phyloP scores from a whole-genome alignment of 805 yeast genomes.

The Kuraishia molischiana region DNA sequence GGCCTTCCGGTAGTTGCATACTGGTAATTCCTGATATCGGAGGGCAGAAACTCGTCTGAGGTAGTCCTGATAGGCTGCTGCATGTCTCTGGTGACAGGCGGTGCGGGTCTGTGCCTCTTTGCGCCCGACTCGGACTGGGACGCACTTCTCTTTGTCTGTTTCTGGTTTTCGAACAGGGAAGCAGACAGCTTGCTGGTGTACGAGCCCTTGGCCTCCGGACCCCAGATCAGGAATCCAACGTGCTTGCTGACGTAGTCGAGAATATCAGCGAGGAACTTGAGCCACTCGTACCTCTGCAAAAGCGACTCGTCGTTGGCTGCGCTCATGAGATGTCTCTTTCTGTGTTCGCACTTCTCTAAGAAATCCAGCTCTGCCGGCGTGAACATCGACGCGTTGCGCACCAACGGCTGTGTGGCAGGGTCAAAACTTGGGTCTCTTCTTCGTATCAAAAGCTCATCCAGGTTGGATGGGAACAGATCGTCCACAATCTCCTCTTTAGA shows the following conservation, averaged over 20 bases:
- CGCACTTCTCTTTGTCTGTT: background rate
- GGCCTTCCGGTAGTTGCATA: slow-evolving; percentile 1
- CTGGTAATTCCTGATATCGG: slow-evolving; percentile 1
- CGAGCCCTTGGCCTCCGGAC: slow-evolving; percentile 28
- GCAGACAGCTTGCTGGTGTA: slow-evolving; percentile 4
- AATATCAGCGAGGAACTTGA: slow-evolving; percentile 67
- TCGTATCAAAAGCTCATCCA: slow-evolving; percentile 37
- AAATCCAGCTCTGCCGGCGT: slow-evolving; percentile 79
- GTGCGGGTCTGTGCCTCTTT: background rate
- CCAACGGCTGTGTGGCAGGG: slow-evolving; percentile 14
- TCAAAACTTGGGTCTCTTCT: slow-evolving; percentile 24
- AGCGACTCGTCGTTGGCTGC: slow-evolving; percentile 39
- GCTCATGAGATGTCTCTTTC: slow-evolving; percentile 52
- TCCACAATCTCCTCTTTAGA: slow-evolving; percentile 59
- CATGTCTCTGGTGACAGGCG: background rate
- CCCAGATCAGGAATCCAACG: slow-evolving; percentile 66
- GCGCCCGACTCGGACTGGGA: background rate
- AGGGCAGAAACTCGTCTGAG: slow-evolving; percentile 2
- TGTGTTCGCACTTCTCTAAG: slow-evolving; percentile 56
- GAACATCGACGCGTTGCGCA: slow-evolving; percentile 25
- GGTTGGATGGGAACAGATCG: slow-evolving; percentile 61
- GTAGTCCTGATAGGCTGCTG: background rate
- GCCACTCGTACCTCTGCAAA: slow-evolving; percentile 76
- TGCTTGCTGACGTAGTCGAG: slow-evolving; percentile 71
- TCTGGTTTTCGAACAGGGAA: background rate